phyloP scores from a whole-genome alignment of 176 grass and related monocot species.

The Triticum monococcum region DNA sequence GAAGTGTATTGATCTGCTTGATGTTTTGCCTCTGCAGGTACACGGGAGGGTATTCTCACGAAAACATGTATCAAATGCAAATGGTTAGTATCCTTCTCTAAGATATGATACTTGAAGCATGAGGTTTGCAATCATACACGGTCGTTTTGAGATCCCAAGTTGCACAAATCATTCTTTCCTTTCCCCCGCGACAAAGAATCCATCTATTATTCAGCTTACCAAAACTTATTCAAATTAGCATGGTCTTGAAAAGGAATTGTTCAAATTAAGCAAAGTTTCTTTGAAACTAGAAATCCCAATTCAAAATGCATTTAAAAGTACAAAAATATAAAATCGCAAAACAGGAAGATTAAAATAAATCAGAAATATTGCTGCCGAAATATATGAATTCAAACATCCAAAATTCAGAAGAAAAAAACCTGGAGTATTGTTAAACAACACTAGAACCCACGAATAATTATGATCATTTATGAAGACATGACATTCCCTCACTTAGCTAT shows the following conservation, averaged over 20 bases:
- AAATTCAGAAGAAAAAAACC: too few species aligned
- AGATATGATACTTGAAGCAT: background rate
- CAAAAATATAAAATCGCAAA: too few species aligned
- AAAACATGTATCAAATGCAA: conserved; percentile 53
- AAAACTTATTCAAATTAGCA: background rate
- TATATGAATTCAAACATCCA: too few species aligned
- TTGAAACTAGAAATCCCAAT: background rate
- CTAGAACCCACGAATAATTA: too few species aligned
- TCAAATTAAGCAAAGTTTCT: background rate
- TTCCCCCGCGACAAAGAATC: background rate
- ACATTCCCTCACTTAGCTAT: too few species aligned
- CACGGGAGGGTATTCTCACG: conserved; percentile 39
- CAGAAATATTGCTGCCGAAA: too few species aligned
- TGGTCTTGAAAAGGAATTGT: background rate
- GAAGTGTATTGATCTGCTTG: background rate
- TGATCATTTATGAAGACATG: too few species aligned
- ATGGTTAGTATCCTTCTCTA: conserved; percentile 33
- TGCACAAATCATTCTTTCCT: background rate
- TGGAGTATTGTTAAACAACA: too few species aligned
- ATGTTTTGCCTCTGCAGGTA: conserved; percentile 32
- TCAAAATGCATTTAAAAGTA: too few species aligned
- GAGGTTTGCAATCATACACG: background rate
- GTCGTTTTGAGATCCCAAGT: background rate
- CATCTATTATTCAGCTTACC: background rate
- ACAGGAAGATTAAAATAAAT: too few species aligned